Evolutionary conservation across 352 stramenopile species (phyloP).

Genomic region (Aphanomyces invadans): DNA sequence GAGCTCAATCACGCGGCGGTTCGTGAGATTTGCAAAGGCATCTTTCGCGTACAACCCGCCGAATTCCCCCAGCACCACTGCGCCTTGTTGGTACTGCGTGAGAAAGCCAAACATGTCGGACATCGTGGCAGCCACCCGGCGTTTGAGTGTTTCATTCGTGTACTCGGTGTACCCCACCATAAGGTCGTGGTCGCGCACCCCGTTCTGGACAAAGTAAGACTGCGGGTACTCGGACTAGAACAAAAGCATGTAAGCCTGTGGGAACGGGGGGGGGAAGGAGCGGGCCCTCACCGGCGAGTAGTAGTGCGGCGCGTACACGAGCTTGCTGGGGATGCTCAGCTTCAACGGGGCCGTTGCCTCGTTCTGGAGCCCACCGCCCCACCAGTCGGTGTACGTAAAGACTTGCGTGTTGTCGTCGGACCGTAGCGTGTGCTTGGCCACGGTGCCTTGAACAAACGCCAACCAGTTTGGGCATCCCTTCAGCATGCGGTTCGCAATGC

Average conservation of each 20-base stretch:
- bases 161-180: conserved; percentile 32
- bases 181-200: conserved; percentile 15
- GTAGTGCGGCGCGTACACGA: conserved; percentile 76
- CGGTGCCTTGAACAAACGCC: conserved; percentile 59
- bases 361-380: conserved; percentile 66
- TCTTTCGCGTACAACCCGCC: conserved; percentile 62
- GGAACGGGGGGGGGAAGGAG: too few species aligned
- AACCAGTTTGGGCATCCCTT: conserved; percentile 71
- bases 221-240: conserved; percentile 30
- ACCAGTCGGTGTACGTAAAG: conserved; percentile 73
- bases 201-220: conserved; percentile 29
- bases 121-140: conserved; percentile 29
- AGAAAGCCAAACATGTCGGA: conserved; percentile 41
- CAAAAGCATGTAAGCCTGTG: neutral
- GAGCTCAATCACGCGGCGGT: conserved; percentile 49
- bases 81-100: conserved; percentile 11
- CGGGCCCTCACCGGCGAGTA: conserved; percentile 60
- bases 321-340: conserved; percentile 49
- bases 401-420: conserved; percentile 41
- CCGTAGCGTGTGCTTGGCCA: conserved; percentile 41
- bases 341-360: conserved; percentile 53
- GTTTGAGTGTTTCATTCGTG: conserved; percentile 27
- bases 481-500: conserved; percentile 56
- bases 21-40: conserved; percentile 51
- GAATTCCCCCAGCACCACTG: conserved; percentile 77